Base-by-base conservation (phyloP, 2,329 filamentous ascomycete species). In the Grosmannia huntii region DNA sequence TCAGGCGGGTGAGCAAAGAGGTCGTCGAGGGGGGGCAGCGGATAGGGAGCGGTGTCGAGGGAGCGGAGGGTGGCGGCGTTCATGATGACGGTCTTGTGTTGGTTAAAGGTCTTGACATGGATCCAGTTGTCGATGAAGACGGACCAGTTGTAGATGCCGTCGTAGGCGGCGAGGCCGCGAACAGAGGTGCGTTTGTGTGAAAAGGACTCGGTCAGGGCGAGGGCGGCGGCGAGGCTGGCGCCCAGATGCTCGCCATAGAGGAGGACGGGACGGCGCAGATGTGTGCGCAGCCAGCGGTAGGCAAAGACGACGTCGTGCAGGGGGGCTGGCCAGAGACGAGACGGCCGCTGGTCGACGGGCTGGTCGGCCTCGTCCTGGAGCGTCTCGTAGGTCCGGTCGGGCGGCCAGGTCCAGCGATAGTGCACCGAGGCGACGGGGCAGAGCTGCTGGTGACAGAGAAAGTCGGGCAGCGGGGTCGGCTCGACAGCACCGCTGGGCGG, bases 91-190 rank as follows among this genome's bases (percentile, higher is more conserved):
- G 64, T 56, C 71, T 23, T 2, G 27, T 50, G 36, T 19, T 72
- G 68, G 11, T 61, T 33, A 9, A 10, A 33, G 6, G 31, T 33
- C 1, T 2, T 2, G 31, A 33, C 31, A 9, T 9, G 31, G 31
- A 2, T 33, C 31, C 31, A 33, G 31, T 19, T 60, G 11, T 65
- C 62, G 9, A 67, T 62, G 60, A 84, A 80, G 66, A 73, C 78
- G 59, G 80, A 82, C 83, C 82, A 85, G 69, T 85, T 78, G 69
- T 82, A 85, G 59, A 85, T 74, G 49, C 81, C 82, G 62, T 85
- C 82, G 67, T 78, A 78, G 9, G 76, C 75, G 19, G 81, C 69
- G 36, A 83, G 67, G 9, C 81, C 81, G 11, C 78, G 73, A 50
- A 85, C 71, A 46, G 71, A 72, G 64, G 80, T 73, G 36, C 64